phyloP scores from a whole-genome alignment of 2,329 filamentous ascomycete genomes.

The Fusarium burgessii region DNA sequence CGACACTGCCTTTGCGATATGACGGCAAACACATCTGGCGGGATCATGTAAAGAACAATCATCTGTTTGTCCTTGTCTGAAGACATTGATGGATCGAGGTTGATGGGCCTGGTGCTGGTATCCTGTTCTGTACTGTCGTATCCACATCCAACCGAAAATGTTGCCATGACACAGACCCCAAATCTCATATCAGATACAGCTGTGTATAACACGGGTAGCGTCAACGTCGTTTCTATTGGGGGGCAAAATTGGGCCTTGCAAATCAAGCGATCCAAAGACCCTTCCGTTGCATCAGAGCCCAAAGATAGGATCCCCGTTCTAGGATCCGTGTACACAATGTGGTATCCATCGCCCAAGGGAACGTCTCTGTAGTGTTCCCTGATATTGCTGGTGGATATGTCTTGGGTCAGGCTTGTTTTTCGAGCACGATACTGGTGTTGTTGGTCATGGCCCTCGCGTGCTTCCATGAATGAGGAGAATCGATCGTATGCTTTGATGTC shows the following conservation, averaged over 20 bases:
- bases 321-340: slow-evolving; percentile 74
- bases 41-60: slow-evolving; percentile 71
- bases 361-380: slow-evolving; percentile 73
- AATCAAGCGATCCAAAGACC: slow-evolving; percentile 62
- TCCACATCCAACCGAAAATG: slow-evolving; percentile 56
- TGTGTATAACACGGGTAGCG: slow-evolving; percentile 64
- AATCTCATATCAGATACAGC: slow-evolving; percentile 66
- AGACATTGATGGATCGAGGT: slow-evolving; percentile 8
- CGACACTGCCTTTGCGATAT: slow-evolving; percentile 37
- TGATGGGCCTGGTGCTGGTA: neutral
- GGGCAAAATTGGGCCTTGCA: slow-evolving; percentile 68
- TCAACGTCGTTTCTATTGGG: slow-evolving; percentile 46
- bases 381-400: slow-evolving; percentile 56
- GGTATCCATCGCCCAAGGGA: slow-evolving; percentile 73
- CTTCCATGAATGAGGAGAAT: slow-evolving; percentile 21
- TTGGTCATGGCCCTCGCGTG: slow-evolving; percentile 30
- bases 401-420: slow-evolving; percentile 26
- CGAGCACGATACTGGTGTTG: slow-evolving; percentile 22
- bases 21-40: slow-evolving; percentile 65
- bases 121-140: slow-evolving; percentile 17
- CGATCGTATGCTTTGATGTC: slow-evolving; percentile 18
- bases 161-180: slow-evolving; percentile 70
- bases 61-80: slow-evolving; percentile 49
- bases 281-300: slow-evolving; percentile 70
- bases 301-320: slow-evolving; percentile 66